A percentile compares a stretch with the other conserved stretches of the same genome.
Conservation (phyloP, 1,139 yeast species). For the Candida tropicalis region DNA sequence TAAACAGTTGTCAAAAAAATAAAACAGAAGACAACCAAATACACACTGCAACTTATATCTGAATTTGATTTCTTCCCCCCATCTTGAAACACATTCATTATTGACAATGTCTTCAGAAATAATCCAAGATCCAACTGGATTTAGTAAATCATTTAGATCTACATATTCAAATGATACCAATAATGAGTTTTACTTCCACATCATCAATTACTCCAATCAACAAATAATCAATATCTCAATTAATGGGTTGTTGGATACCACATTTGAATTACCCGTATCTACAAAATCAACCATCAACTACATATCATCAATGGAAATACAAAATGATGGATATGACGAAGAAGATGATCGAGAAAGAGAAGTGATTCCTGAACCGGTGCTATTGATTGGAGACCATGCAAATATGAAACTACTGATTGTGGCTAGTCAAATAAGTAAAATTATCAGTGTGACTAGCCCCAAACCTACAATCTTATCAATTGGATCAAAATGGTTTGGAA, state of each 20-base stretch:
- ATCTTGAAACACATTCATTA: not conserved
- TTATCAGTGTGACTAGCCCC: slow-evolving; percentile 29
- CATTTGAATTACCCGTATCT: slow-evolving; percentile 44
- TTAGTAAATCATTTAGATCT: slow-evolving; percentile 22
- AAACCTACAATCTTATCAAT: slow-evolving; percentile 40
- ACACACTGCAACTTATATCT: too few relatives aligned
- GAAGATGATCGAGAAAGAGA: slow-evolving; percentile 16
- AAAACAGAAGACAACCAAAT: too few relatives aligned
- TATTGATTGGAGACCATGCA: slow-evolving; percentile 43
- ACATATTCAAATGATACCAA: slow-evolving; percentile 20
- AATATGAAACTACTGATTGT: slow-evolving; percentile 45
- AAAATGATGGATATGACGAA: slow-evolving; percentile 2
- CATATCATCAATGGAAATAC: slow-evolving; percentile 20
- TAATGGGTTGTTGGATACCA: slow-evolving; percentile 45
- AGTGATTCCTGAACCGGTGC: slow-evolving; percentile 35
- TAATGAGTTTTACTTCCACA: slow-evolving; percentile 34
- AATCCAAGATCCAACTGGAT: slow-evolving; percentile 23
- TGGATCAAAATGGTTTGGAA: slow-evolving; percentile 49
- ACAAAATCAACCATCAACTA: slow-evolving; percentile 33
- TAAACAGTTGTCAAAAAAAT: too few relatives aligned
- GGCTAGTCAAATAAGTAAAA: slow-evolving; percentile 47
- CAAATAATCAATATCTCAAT: slow-evolving; percentile 38
- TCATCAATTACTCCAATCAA: slow-evolving; percentile 37
- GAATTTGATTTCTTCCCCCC: too few relatives aligned
- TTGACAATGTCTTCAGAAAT: slow-evolving; percentile 10